Base-by-base conservation (phyloP, 441 rosid species). In the Lepidium campestre region DNA sequence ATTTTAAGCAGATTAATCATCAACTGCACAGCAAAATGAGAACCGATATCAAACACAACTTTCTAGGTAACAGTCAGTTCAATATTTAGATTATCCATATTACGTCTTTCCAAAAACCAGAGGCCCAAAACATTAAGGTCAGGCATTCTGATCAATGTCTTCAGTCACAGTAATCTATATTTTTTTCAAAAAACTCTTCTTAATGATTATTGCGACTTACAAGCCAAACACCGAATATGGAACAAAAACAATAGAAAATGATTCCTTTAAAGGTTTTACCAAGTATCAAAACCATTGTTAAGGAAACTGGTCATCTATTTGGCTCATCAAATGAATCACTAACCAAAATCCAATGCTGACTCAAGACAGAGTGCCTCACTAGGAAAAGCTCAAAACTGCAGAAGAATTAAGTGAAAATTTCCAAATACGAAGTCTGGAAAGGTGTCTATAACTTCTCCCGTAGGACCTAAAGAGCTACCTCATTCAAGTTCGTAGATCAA, bases 1-100 rank as follows among this genome's bases (percentile, higher is more conserved):
- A 94, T 87, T 83, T 83, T 91, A 69, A 94, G 90, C 79, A 91
- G 81, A 82, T 89, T 94, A 71, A 84, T 78, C 70, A 91, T 84
- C 54, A 94, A 76, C 97, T 94, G 94, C 97, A 86, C 50, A 61
- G 6, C 48, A 72, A 39, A 74, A 74, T 46, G 45, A 44, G 48
- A 75, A 57, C 14, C 64, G 5, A 61, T 4, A 62, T 81, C 42
- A 86, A 73, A 52, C 44, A 23, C 62, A 64, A 56, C 14, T 40
- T 52, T 58, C 15, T 49, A 9, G 25, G 59, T 52, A 47, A 57
- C 42, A 72, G 41, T n/a, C 56, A 57, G 57, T 19, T 48, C 37
- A 50, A 54, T 50, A 40, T 49, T 25, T 40, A 34, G 7, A 37
- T 20, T 10, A 29, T 50, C 39, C 31, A 53, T 55, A 23, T 57